Base-by-base conservation (phyloP, 1,284 basidiomycete species). In the Heterobasidion annosum region DNA sequence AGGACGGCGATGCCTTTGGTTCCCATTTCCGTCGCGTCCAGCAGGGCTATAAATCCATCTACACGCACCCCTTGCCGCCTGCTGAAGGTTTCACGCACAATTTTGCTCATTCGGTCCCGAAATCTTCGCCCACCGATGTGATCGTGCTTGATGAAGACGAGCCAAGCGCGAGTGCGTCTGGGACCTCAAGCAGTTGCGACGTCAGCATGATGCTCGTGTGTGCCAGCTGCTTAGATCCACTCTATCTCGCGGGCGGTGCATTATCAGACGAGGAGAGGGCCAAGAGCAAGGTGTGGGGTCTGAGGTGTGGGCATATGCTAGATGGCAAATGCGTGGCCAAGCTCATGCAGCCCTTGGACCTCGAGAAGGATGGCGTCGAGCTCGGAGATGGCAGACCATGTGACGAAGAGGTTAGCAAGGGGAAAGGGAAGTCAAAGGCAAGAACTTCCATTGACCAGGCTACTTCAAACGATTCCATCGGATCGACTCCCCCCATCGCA, bases 231-330 rank as follows among this genome's bases (percentile, higher is more conserved):
- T 65, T 73, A 34, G 78, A 82, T 53, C 79, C 82, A 0, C 71
- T 88, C 3, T 64, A 83, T 25, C 61, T 73, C 13, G 67, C 67
- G 10, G 66, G 65, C 2, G 69, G 69, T 9, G 57, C 62, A n/a
- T 52, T 52, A 40, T 56, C 64, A 3, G 64, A 67, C 19, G 68
- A 70, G 34, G 72, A 67, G 45, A 65, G 63, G 19, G 69, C 69
- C 47, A 67, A 65, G 40, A 69, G 72, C 53, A 73, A 76, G 47
- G 67, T 89, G 3, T 89, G 85, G 85, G 80, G 76, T 1, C 67
- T 90, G 54, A 73, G 84, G 42, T 90, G 87, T 55, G 87, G 87
- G 0, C 87, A 90, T 62, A 68, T 90, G 61, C 73, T 90, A 2
- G 88, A 90, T 60, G 88, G 85, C 47, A 85, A 83, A 63, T 90